Conservation (phyloP, 2,329 filamentous ascomycete species). For the Arthrobotrys conoides region DNA sequence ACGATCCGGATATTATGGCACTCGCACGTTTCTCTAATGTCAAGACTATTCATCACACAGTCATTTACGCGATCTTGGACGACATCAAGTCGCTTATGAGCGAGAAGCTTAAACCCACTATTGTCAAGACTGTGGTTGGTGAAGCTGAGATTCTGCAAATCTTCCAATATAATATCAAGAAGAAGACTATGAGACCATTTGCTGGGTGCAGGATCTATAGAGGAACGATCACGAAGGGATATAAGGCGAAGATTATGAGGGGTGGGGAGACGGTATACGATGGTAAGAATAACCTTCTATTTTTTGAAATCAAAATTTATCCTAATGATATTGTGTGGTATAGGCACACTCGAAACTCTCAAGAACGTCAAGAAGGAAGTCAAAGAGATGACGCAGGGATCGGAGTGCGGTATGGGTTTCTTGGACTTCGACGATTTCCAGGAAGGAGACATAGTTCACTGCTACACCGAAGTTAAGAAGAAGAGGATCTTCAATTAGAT, state of each 20-base stretch:
- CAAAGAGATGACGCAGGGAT: constrained; percentile 87
- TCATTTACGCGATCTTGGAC: constrained; percentile 85
- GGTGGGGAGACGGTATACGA: constrained; percentile 80
- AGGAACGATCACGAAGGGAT: constrained; percentile 77
- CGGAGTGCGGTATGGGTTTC: constrained; percentile 93
- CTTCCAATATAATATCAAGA: constrained; percentile 86
- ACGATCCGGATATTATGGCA: constrained; percentile 77
- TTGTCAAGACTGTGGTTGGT: constrained; percentile 81
- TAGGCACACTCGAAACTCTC: constrained; percentile 83
- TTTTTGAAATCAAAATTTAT: not conserved
- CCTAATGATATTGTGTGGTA: not conserved
- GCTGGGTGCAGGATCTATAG: constrained; percentile 91
- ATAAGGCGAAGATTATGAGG: constrained; percentile 77
- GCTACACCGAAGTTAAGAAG: constrained; percentile 83
- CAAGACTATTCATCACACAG: constrained; percentile 83
- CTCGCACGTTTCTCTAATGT: constrained; percentile 81
- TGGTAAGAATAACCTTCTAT: constrained; percentile 73
- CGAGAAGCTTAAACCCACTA: constrained; percentile 76
- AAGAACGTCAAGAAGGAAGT: constrained; percentile 96
- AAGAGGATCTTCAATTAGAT: constrained; percentile 70
- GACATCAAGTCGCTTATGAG: constrained; percentile 79
- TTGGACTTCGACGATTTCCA: constrained; percentile 82
- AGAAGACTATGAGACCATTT: constrained; percentile 79
- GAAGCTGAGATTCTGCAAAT: constrained; percentile 88
- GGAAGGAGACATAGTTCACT: constrained; percentile 87